These are phyloP conservation scores for Aspergillus biplanus DNA, from an alignment of 495 filamentous ascomycete species.

Conservation along the genomic window DNA sequence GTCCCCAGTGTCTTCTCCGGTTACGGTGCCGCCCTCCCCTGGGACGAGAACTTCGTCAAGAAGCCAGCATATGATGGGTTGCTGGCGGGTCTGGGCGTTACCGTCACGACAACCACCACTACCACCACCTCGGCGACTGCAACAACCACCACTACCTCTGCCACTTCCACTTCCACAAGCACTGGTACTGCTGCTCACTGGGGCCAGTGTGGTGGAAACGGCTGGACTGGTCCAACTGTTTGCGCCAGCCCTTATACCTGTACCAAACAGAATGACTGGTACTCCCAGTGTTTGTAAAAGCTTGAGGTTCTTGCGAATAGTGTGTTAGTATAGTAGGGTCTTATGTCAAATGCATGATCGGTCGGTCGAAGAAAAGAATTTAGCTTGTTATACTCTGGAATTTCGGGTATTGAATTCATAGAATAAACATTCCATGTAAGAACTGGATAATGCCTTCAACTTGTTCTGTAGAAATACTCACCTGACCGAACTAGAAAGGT, in stretches of 20 bases:
- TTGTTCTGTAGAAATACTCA: too few relatives aligned
- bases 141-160: constrained; percentile 35
- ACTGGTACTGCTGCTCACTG: constrained; percentile 29
- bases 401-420: too few relatives aligned
- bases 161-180: constrained; percentile 30
- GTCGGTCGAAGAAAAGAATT: too few relatives aligned
- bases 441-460: too few relatives aligned
- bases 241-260: constrained; percentile 49
- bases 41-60: constrained; percentile 57
- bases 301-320: background rate
- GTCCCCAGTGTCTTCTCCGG: constrained; percentile 58
- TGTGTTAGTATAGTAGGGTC: background rate
- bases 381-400: too few relatives aligned
- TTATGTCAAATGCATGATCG: background rate
- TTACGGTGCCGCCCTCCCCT: constrained; percentile 54
- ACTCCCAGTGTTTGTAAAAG: constrained; percentile 49
- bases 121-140: constrained; percentile 30
- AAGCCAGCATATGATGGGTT: constrained; percentile 60
- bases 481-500: too few relatives aligned
- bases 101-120: constrained; percentile 34
- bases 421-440: too few relatives aligned
- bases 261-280: constrained; percentile 42
- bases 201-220: constrained; percentile 54
- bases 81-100: constrained; percentile 34
- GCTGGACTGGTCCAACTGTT: constrained; percentile 51